A percentile compares a stretch with the other conserved stretches of the same genome.
phyloP scores from a whole-genome alignment of 202 grass and related monocot species.

The Brachypodium distachyon region DNA sequence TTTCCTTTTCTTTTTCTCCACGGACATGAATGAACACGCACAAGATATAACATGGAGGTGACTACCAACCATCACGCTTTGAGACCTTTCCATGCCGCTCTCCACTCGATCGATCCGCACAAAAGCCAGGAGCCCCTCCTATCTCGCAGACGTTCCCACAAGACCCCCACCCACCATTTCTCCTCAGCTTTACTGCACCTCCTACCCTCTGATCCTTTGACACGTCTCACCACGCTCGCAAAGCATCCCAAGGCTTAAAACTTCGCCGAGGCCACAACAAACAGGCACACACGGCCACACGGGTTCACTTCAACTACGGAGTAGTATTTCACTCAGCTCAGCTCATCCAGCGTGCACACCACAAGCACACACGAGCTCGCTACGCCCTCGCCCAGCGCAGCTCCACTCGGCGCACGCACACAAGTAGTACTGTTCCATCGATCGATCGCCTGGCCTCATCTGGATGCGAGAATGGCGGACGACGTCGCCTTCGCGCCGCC shows the following conservation, averaged over 20 bases:
- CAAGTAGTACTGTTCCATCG: constrained; percentile 11
- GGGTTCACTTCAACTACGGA: too few species aligned
- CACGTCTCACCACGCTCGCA: not conserved
- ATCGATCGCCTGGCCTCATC: not conserved
- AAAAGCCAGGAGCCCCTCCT: too few species aligned
- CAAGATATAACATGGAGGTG: not conserved
- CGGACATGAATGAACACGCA: not conserved
- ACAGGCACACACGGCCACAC: too few species aligned
- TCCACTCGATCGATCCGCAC: not conserved
- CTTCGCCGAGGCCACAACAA: too few species aligned
- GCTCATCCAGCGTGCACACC: constrained; percentile 3
- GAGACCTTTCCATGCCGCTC: not conserved
- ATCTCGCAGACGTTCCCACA: not conserved
- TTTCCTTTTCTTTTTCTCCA: not conserved
- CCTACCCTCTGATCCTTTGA: not conserved
- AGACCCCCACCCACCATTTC: not conserved
- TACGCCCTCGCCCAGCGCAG: not conserved
- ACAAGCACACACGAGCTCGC: not conserved
- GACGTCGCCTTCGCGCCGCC: not conserved
- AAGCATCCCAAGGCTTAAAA: not conserved
- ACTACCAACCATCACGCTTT: not conserved
- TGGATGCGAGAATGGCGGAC: constrained; percentile 39
- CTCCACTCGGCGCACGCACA: too few species aligned
- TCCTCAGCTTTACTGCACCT: not conserved
- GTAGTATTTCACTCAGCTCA: too few species aligned